phyloP scores from a whole-genome alignment of 805 yeast species.

The Kluyveromyces starmeri region DNA sequence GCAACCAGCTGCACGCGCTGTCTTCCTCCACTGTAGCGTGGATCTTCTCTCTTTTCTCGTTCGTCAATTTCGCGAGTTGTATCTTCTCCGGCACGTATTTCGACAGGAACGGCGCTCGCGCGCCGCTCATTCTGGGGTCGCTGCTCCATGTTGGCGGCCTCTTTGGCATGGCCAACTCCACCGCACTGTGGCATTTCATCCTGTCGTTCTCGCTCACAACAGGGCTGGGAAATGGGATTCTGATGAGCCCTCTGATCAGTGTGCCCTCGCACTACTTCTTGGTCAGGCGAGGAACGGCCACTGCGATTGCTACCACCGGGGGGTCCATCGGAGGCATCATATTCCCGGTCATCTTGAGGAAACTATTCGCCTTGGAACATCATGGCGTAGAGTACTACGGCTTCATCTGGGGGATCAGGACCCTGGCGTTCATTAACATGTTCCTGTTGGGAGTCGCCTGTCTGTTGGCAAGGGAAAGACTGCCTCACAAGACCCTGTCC shows the following conservation, averaged over 20 bases:
- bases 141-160: constrained; percentile 38
- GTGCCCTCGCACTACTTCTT: constrained; percentile 59
- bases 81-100: constrained; percentile 49
- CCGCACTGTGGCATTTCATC: constrained; percentile 49
- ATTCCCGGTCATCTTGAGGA: constrained; percentile 44
- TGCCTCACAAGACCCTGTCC: constrained; percentile 30
- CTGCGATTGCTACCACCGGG: constrained; percentile 40
- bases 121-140: constrained; percentile 36
- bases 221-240: constrained; percentile 51
- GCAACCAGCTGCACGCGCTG: constrained; percentile 41
- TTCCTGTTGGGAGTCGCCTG: constrained; percentile 29
- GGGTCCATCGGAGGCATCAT: constrained; percentile 42
- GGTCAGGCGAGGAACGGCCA: constrained; percentile 46
- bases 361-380: constrained; percentile 29
- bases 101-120: constrained; percentile 43
- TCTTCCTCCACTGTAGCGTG: constrained; percentile 46
- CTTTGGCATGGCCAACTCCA: constrained; percentile 44
- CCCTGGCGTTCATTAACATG: constrained; percentile 37
- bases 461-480: constrained; percentile 35
- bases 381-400: constrained; percentile 31
- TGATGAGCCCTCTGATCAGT: constrained; percentile 50
- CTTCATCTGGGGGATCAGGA: constrained; percentile 49
- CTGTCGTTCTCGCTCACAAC: constrained; percentile 44
- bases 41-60: constrained; percentile 53
- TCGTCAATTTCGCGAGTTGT: constrained; percentile 40